phyloP scores from a whole-genome alignment of 1,139 yeast genomes.

The Geotrichum australiense region DNA sequence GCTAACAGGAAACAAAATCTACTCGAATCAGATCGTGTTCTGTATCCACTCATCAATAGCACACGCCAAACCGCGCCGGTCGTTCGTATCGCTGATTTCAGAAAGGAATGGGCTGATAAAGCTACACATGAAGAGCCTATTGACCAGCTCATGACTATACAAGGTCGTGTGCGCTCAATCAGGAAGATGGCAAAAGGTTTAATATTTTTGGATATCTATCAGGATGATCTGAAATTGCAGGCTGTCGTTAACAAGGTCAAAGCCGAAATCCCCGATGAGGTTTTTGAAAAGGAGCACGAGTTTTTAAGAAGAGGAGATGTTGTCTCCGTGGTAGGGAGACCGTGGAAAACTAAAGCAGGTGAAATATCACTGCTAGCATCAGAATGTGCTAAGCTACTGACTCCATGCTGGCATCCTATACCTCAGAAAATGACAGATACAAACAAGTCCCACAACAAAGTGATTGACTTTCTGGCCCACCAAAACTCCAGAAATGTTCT shows the following conservation, averaged over 20 bases:
- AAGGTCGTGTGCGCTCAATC: conserved; percentile 53
- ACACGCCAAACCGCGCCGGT: conserved; percentile 7
- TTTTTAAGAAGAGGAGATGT: conserved; percentile 65
- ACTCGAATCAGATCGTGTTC: conserved; percentile 16
- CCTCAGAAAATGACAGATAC: conserved; percentile 57
- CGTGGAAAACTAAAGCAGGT: conserved; percentile 71
- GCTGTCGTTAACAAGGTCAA: conserved; percentile 49
- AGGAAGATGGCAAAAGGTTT: conserved; percentile 62
- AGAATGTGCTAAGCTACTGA: conserved; percentile 43
- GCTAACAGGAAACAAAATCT: conserved; percentile 36
- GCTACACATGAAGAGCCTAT: conserved; percentile 17
- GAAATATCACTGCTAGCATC: conserved; percentile 67
- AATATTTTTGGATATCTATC: conserved; percentile 58
- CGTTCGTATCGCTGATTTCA: conserved; percentile 24
- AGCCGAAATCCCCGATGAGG: conserved; percentile 32
- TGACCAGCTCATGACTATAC: conserved; percentile 29
- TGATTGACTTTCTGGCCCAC: conserved; percentile 66
- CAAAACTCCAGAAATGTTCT: conserved; percentile 44
- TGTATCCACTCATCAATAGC: conserved; percentile 25
- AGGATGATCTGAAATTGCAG: conserved; percentile 52
- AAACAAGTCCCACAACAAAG: conserved; percentile 60
- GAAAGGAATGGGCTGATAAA: conserved; percentile 20
- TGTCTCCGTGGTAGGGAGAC: conserved; percentile 55
- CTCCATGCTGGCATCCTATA: conserved; percentile 66
- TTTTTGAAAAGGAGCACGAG: conserved; percentile 42